Conservation (phyloP, 257 asterid species). For the Solanum peruvianum region DNA sequence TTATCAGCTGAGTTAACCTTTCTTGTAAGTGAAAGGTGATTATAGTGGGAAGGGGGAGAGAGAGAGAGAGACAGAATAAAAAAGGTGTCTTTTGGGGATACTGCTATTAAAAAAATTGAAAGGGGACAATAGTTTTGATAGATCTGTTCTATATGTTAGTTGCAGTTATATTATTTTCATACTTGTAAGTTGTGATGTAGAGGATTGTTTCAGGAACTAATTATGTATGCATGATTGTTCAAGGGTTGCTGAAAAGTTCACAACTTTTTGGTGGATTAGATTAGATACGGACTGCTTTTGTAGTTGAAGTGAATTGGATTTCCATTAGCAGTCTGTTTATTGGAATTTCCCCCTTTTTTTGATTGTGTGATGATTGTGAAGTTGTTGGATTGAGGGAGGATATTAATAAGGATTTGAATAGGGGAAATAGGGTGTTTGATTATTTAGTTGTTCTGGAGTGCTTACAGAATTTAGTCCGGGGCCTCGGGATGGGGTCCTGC, state of each 20-base stretch:
- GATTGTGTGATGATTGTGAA: not conserved
- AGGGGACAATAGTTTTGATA: not conserved
- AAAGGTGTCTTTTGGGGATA: not conserved
- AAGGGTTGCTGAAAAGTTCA: not conserved
- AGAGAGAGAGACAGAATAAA: not conserved
- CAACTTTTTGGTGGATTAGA: not conserved
- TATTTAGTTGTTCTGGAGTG: constrained; percentile 68
- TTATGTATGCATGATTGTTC: not conserved
- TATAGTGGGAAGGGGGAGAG: not conserved
- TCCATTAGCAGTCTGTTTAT: not conserved
- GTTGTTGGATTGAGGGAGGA: constrained; percentile 1
- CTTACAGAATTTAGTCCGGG: constrained; percentile 58
- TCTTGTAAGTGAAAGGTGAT: not conserved
- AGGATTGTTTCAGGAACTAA: not conserved
- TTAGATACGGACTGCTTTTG: not conserved
- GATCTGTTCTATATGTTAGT: not conserved
- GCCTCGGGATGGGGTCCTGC: constrained; percentile 90
- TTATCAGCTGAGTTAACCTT: not conserved
- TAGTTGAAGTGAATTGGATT: not conserved
- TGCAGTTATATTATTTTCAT: not conserved
- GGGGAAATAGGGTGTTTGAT: constrained; percentile 31
- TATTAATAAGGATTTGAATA: constrained; percentile 26
- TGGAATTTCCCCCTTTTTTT: not conserved
- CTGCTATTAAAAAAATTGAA: not conserved
- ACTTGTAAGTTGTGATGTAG: not conserved